phyloP scores from a whole-genome alignment of 2,329 filamentous ascomycete species.

The Paradendryphiella salina region DNA sequence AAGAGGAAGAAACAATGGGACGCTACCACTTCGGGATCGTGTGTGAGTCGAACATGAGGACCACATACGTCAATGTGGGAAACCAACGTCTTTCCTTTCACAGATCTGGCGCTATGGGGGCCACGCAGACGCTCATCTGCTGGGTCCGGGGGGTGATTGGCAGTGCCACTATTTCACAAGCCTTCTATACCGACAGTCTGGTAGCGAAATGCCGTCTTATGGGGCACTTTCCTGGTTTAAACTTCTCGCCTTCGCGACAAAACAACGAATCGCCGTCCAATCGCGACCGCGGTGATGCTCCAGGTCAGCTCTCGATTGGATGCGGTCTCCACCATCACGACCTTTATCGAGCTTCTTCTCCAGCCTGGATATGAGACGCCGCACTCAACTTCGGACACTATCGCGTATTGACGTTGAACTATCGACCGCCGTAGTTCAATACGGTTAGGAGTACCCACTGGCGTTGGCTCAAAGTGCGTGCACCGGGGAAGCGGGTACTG shows the following conservation, averaged over 20 bases:
- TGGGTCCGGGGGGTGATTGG: conserved; percentile 23
- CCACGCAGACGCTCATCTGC: conserved; percentile 10
- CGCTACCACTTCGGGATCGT: background rate
- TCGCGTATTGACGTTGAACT: conserved; percentile 17
- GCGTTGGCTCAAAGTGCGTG: conserved; percentile 16
- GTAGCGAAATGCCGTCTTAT: conserved; percentile 40
- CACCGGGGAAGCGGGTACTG: conserved; percentile 36
- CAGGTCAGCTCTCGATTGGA: conserved; percentile 8
- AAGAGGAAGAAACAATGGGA: conserved; percentile 2
- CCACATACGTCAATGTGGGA: conserved; percentile 11
- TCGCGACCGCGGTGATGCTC: conserved; percentile 1
- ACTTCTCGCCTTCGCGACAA: conserved; percentile 17
- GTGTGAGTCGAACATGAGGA: conserved; percentile 1
- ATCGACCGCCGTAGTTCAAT: conserved; percentile 21
- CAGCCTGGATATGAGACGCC: background rate
- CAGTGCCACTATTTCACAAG: conserved; percentile 19
- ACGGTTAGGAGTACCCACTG: conserved; percentile 27
- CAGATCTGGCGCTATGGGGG: conserved; percentile 5
- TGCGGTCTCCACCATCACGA: background rate
- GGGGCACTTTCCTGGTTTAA: conserved; percentile 23
- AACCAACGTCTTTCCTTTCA: conserved; percentile 1
- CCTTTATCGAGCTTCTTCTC: background rate
- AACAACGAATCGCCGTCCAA: conserved; percentile 8
- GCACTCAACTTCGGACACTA: background rate
- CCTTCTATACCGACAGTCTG: conserved; percentile 36